phyloP scores from a whole-genome alignment of 192 early-diverging fungal species.

The Backusella westeae region DNA sequence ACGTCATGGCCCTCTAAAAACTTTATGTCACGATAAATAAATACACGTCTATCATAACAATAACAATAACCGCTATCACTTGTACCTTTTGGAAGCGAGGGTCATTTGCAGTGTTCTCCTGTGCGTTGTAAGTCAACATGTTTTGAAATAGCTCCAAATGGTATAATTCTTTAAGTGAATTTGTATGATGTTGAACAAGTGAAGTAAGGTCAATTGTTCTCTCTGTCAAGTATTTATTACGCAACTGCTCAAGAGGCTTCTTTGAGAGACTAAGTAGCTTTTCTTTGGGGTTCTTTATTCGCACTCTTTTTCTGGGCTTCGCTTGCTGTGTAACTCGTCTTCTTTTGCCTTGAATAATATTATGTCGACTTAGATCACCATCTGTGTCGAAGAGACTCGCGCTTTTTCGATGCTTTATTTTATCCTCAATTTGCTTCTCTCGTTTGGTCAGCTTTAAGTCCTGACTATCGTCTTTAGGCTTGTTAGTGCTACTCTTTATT shows the following conservation, averaged over 20 bases:
- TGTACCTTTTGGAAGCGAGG: conserved; percentile 46
- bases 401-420: conserved; percentile 10
- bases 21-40: conserved; percentile 19
- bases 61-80: background rate
- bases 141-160: conserved; percentile 54
- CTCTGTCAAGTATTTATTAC: conserved; percentile 34
- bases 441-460: conserved; percentile 49
- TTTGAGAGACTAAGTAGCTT: conserved; percentile 14
- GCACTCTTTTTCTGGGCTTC: background rate
- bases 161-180: conserved; percentile 53
- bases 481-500: background rate
- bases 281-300: background rate
- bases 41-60: background rate
- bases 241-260: conserved; percentile 45
- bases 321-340: background rate
- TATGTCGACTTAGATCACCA: conserved; percentile 33
- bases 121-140: conserved; percentile 51
- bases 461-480: background rate
- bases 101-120: conserved; percentile 49
- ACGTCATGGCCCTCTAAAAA: conserved; percentile 40
- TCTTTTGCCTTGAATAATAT: conserved; percentile 27
- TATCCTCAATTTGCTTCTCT: conserved; percentile 1
- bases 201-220: conserved; percentile 42
- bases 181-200: conserved; percentile 52
- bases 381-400: conserved; percentile 35